Conservation (phyloP, 164 flowering plant genomes). For the Umbilicus rupestris region DNA sequence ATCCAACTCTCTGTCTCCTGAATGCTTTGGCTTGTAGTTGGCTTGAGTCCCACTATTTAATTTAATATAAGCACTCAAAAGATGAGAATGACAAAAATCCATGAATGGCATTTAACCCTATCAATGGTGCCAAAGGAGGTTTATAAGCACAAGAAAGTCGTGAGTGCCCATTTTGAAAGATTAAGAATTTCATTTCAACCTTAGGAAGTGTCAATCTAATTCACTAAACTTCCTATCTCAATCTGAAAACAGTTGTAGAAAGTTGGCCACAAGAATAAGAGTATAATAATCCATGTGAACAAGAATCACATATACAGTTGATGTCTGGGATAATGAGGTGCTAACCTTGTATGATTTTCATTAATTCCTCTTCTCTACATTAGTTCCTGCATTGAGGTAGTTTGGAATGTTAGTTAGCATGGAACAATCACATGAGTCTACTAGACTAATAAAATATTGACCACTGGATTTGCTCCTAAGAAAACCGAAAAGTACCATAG, state of each 20-base stretch:
- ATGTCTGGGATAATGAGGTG: background rate
- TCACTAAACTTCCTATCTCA: background rate
- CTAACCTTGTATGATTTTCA: background rate
- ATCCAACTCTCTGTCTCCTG: background rate
- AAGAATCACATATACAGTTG: too few species aligned
- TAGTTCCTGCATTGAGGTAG: background rate
- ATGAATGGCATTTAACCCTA: background rate
- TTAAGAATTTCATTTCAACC: too few species aligned
- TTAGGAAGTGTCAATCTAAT: background rate
- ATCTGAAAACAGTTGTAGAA: background rate
- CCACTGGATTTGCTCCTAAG: background rate
- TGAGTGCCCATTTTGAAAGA: too few species aligned
- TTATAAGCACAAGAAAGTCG: too few species aligned
- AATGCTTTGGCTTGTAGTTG: conserved; percentile 3
- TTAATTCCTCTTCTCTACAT: background rate
- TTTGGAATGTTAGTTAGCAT: conserved; percentile 1
- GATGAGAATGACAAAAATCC: background rate
- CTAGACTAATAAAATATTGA: background rate
- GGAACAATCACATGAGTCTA: background rate
- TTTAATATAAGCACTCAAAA: background rate
- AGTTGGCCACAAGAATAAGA: background rate
- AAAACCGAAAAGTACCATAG: background rate
- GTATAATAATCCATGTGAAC: too few species aligned
- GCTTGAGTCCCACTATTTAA: background rate
- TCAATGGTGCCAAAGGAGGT: background rate